Base-by-base conservation (phyloP, 495 filamentous ascomycete species). In the Hamigera avellanea region DNA sequence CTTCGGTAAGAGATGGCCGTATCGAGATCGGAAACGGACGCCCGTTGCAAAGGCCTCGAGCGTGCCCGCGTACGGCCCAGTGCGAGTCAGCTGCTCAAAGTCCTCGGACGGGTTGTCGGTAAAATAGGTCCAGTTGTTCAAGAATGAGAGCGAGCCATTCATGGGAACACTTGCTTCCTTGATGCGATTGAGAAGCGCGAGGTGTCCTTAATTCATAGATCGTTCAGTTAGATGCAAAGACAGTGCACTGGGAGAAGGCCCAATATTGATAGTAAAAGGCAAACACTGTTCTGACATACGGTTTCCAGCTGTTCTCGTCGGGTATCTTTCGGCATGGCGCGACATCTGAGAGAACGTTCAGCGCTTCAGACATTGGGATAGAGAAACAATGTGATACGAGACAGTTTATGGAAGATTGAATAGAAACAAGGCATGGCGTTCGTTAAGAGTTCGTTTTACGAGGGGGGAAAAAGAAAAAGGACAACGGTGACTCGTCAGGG, bases 281-380 rank as follows among this genome's bases (percentile, higher is more conserved):
- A 23, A n/a, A n/a, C n/a, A n/a, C n/a, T 23, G 5, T 12, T 32
- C 30, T 32, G 39, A 66, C 70, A 26, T 65, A 73, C 73, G 57
- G 26, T 34, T 48, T 36, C 68, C 74, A 36, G 65, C 66, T n/a
- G 48, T 57, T n/a, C 41, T 42, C 1, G 73, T 76, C 1, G 74
- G 74, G 42, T 73, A 76, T 52, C 74, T 53, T 37, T 76, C 74
- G 14, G 53, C 71, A 50, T 78, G 74, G 32, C 74, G 62, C 23
- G 74, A 69, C 56, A 78, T 66, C 73, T 77, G 42, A 21, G 8
- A 25, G 18, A n/a, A 35, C 9, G 28, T 31, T 41, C 35, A 41
- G 26, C 8, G 18, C 14, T 30, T 3, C n/a, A 12, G 19, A 16
- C 19, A 16, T 14, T 19, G 6, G 10, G 14, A 21, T 15, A 46